Conservation (phyloP, 257 asterid genomes). For the Solanum virginianum region DNA sequence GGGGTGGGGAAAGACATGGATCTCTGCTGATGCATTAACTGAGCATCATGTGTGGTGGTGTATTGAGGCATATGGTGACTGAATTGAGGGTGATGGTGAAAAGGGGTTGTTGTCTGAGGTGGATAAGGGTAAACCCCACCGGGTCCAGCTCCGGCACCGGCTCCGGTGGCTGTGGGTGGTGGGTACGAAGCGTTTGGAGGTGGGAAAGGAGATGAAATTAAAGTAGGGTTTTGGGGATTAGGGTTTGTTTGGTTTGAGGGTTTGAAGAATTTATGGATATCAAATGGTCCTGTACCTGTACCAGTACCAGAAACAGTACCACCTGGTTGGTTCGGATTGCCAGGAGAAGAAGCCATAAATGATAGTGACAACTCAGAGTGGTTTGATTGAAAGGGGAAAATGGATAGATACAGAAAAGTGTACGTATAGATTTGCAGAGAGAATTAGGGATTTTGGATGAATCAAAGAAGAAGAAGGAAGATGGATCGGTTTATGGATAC, state of each 20-base stretch:
- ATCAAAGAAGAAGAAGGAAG: not conserved
- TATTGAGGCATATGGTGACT: not conserved
- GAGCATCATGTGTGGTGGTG: conserved; percentile 20
- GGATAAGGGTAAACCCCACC: conserved; percentile 37
- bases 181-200: conserved; percentile 77
- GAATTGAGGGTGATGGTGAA: conserved; percentile 32
- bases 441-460: not conserved
- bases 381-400: not conserved
- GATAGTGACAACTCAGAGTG: not conserved
- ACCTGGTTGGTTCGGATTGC: conserved; percentile 59
- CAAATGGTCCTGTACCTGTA: conserved; percentile 24
- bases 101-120: conserved; percentile 35
- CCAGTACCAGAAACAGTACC: conserved; percentile 19
- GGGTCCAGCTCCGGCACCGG: conserved; percentile 1
- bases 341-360: conserved; percentile 39
- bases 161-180: conserved; percentile 36
- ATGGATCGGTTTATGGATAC: not conserved
- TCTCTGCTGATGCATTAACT: conserved; percentile 58
- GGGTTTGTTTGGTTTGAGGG: conserved; percentile 34
- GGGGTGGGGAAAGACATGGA: conserved; percentile 77
- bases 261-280: conserved; percentile 58
- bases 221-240: conserved; percentile 38
- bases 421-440: not conserved
- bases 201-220: conserved; percentile 27
- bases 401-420: not conserved